Conservation (phyloP, 768 basidiomycete genomes). For the Nevesoporus exiguus region DNA sequence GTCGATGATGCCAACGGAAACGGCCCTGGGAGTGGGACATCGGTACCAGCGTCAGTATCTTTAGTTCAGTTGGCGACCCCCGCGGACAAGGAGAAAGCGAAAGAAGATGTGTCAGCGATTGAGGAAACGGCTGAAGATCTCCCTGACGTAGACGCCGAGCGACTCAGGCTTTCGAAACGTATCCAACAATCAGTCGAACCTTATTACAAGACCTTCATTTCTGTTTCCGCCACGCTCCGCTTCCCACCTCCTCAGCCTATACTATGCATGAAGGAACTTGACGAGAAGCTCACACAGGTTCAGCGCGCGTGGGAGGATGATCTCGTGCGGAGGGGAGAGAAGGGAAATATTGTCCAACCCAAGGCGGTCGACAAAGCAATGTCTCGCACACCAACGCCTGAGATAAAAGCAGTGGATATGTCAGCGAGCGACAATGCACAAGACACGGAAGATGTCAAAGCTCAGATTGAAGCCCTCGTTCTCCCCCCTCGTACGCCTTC, state of each 20-base stretch:
- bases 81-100: slow-evolving; percentile 15
- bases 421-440: slow-evolving; percentile 10
- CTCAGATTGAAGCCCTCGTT: slow-evolving; percentile 59
- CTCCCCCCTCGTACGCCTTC: slow-evolving; percentile 42
- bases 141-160: slow-evolving; percentile 70
- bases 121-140: slow-evolving; percentile 43
- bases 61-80: slow-evolving; percentile 21
- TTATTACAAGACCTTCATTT: slow-evolving; percentile 84
- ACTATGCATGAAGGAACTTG: slow-evolving; percentile 82
- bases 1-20: slow-evolving; percentile 22
- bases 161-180: slow-evolving; percentile 63
- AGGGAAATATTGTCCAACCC: slow-evolving; percentile 26
- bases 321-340: slow-evolving; percentile 73
- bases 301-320: slow-evolving; percentile 88
- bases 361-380: slow-evolving; percentile 11
- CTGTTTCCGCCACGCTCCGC: slow-evolving; percentile 87
- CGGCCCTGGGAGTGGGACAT: slow-evolving; percentile 9
- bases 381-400: slow-evolving; percentile 30
- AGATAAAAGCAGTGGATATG: slow-evolving; percentile 18
- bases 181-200: slow-evolving; percentile 82
- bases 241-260: slow-evolving; percentile 93
- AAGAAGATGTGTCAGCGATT: slow-evolving; percentile 4
- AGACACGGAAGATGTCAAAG: slow-evolving; percentile 53
- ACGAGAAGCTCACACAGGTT: slow-evolving; percentile 65
- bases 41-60: slow-evolving; percentile 25